These are phyloP conservation scores for Caulochytrium protostelioides DNA, from an alignment of 371 early-diverging fungal species.

Conservation along the genomic window DNA sequence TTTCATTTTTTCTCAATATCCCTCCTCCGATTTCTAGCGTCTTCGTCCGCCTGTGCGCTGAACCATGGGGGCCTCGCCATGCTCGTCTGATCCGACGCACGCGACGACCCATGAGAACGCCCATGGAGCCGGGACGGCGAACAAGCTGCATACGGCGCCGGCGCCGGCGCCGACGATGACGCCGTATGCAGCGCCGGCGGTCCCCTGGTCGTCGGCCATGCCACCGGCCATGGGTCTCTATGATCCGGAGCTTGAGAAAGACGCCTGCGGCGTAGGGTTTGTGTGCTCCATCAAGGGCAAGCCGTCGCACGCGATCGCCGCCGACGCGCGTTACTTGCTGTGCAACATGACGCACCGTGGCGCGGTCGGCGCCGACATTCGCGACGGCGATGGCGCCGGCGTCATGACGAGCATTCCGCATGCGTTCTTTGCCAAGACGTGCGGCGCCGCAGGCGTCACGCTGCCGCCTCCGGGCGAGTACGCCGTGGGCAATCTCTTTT, in stretches of 20 bases:
- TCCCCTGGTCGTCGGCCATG: slow-evolving; percentile 63
- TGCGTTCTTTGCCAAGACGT: slow-evolving; percentile 47
- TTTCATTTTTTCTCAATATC: no score
- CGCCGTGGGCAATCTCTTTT: slow-evolving; percentile 80
- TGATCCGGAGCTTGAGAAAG: slow-evolving; percentile 70
- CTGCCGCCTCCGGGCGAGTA: slow-evolving; percentile 62
- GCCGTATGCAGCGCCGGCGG: no score
- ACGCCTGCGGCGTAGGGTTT: slow-evolving; percentile 93
- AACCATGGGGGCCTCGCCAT: no score
- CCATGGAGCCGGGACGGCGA: no score
- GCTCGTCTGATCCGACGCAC: no score
- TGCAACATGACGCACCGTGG: slow-evolving; percentile 97
- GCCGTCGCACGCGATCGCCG: slow-evolving; percentile 64
- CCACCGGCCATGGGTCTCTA: slow-evolving; percentile 75
- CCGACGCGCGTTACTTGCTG: slow-evolving; percentile 63
- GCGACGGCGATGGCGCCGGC: slow-evolving; percentile 31
- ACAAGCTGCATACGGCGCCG: background rate
- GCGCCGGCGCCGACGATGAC: no score
- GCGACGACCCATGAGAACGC: no score
- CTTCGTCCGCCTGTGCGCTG: no score
- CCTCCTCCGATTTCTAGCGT: no score
- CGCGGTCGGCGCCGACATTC: slow-evolving; percentile 65
- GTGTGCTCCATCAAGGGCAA: slow-evolving; percentile 64
- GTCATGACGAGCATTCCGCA: slow-evolving; percentile 89
- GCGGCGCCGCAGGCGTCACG: slow-evolving; percentile 18